Percentiles rank a stretch among this genome's conserved stretches.
Conservation (phyloP, 495 filamentous ascomycete genomes). For the Neurospora sp. region DNA sequence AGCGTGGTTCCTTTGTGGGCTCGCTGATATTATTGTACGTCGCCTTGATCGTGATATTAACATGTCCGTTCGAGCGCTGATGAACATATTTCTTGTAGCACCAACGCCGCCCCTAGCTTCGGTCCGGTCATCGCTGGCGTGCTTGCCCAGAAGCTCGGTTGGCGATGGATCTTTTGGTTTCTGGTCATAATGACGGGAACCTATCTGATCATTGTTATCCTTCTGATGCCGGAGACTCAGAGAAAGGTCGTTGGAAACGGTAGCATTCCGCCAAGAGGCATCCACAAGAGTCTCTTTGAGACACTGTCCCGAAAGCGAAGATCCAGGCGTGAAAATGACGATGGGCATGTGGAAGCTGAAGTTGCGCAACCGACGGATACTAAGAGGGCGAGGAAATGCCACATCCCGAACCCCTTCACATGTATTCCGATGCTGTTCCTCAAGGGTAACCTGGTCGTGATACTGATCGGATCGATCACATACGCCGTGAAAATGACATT, state of each 20-base stretch:
- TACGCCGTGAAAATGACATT: constrained; percentile 10
- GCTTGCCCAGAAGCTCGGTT: constrained; percentile 39
- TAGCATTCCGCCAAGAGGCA: not conserved
- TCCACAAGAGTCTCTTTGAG: not conserved
- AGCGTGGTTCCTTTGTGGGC: constrained; percentile 39
- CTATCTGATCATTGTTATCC: constrained; percentile 18
- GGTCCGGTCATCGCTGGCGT: constrained; percentile 45
- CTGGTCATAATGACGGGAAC: constrained; percentile 30
- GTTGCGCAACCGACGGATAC: not conserved
- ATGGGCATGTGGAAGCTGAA: not conserved
- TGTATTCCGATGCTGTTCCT: not conserved
- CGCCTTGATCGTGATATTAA: not conserved
- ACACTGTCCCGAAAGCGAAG: not conserved
- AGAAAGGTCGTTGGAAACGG: constrained; percentile 50
- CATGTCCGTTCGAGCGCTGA: not conserved
- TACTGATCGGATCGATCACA: constrained; percentile 2
- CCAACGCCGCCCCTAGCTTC: constrained; percentile 25
- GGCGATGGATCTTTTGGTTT: constrained; percentile 54
- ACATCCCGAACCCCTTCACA: not conserved
- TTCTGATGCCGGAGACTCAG: constrained; percentile 43
- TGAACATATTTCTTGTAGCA: constrained; percentile 1
- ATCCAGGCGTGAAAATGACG: not conserved
- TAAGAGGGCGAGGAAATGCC: not conserved
- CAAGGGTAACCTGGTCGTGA: not conserved
- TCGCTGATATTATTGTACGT: constrained; percentile 8